Conservation (phyloP, 1,284 basidiomycete genomes). For the Pseudozyma sp. region DNA sequence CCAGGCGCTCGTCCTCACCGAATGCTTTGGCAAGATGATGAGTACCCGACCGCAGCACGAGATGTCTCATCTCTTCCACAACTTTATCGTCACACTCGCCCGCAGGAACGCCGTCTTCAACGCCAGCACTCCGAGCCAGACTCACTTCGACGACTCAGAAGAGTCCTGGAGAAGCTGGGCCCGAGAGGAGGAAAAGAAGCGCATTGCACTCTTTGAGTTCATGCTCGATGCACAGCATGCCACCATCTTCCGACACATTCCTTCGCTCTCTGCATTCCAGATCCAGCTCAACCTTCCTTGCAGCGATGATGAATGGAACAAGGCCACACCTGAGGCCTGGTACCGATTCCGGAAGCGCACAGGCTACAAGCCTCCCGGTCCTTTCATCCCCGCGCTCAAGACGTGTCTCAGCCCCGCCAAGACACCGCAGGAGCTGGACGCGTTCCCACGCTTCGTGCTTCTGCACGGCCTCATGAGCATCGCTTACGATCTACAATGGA, state of each 20-base stretch:
- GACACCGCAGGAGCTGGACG: conserved; percentile 51
- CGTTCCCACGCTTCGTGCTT: conserved; percentile 52
- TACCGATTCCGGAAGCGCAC: conserved; percentile 34
- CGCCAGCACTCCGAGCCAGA: conserved; percentile 27
- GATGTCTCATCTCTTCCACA: conserved; percentile 61
- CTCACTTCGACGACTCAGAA: conserved; percentile 39
- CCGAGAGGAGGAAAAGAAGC: conserved; percentile 58
- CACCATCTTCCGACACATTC: conserved; percentile 57
- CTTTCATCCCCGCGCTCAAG: conserved; percentile 55
- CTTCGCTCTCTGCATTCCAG: conserved; percentile 54
- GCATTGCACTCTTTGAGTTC: conserved; percentile 54
- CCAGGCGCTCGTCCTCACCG: conserved; percentile 58
- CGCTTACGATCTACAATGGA: conserved; percentile 58
- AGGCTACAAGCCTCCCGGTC: conserved; percentile 44
- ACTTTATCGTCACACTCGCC: conserved; percentile 57
- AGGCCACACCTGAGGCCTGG: conserved; percentile 50
- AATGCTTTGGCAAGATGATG: conserved; percentile 58
- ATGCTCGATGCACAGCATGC: conserved; percentile 58
- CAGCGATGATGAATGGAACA: conserved; percentile 54
- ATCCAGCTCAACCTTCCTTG: conserved; percentile 54
- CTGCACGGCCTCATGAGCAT: conserved; percentile 60
- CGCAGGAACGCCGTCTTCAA: conserved; percentile 59
- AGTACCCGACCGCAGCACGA: conserved; percentile 58
- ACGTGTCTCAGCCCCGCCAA: conserved; percentile 49
- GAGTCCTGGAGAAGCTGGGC: conserved; percentile 57